A percentile compares a stretch with the other conserved stretches of the same genome.
Conservation (phyloP, 1,284 basidiomycete genomes). For the Cryptococcus amylolentus region DNA sequence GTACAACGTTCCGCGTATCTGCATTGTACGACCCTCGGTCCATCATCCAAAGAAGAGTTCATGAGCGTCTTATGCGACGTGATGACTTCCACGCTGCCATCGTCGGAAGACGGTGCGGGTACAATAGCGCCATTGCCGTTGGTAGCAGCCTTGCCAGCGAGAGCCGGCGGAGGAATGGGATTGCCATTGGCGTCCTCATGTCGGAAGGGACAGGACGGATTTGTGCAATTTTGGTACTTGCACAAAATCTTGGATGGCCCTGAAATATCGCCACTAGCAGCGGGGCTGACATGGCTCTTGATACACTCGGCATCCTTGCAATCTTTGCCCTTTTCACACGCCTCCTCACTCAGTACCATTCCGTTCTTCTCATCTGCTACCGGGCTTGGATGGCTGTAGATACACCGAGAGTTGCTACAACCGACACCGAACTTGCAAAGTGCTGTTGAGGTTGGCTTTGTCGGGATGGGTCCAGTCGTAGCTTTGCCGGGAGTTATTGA, state of each 20-base stretch:
- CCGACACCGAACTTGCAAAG: constrained; percentile 87
- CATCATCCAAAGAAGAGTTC: constrained; percentile 37
- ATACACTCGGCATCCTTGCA: constrained; percentile 89
- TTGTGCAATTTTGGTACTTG: constrained; percentile 50
- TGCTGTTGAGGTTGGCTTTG: constrained; percentile 48
- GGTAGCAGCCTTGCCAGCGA: constrained; percentile 24
- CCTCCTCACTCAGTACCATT: constrained; percentile 85
- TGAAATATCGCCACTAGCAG: constrained; percentile 55
- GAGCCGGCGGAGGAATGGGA: constrained; percentile 46
- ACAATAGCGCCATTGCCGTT: constrained; percentile 6
- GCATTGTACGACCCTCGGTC: constrained; percentile 25
- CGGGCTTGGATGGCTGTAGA: constrained; percentile 85
- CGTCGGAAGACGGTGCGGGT: constrained; percentile 11
- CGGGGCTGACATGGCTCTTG: constrained; percentile 81
- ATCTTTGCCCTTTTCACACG: constrained; percentile 70
- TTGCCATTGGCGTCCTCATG: constrained; percentile 50
- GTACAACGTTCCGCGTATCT: constrained; percentile 45
- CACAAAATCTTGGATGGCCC: constrained; percentile 46
- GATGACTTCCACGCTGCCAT: constrained; percentile 29
- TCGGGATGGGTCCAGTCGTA: constrained; percentile 41
- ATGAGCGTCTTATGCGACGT: constrained; percentile 27
- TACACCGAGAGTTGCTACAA: constrained; percentile 80
- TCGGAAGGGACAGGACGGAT: constrained; percentile 48
- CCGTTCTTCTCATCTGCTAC: constrained; percentile 86
- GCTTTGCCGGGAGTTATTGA: constrained; percentile 25